phyloP scores from a whole-genome alignment of 2,329 filamentous ascomycete genomes.

The Paraphaeosphaeria sporulosa region DNA sequence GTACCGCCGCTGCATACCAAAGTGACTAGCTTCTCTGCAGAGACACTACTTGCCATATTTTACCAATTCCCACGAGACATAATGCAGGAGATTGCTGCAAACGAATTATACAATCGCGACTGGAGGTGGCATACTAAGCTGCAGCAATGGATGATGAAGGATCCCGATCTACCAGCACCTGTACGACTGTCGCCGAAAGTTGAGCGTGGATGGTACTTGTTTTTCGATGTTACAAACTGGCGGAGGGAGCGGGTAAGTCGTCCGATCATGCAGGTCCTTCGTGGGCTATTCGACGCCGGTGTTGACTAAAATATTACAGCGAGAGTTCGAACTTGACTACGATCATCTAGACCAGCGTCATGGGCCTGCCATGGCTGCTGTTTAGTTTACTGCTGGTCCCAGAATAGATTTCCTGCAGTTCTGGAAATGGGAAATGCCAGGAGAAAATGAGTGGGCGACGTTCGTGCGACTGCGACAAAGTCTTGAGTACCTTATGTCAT shows the following conservation, averaged over 20 bases:
- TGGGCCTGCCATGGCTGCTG: conserved; percentile 42
- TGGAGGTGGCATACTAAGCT: conserved; percentile 64
- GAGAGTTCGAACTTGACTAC: conserved; percentile 62
- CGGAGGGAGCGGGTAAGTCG: conserved; percentile 56
- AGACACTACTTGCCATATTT: conserved; percentile 75
- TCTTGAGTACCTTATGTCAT: background rate
- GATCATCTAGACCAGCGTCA: conserved; percentile 58
- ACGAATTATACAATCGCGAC: conserved; percentile 63
- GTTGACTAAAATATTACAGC: conserved; percentile 41
- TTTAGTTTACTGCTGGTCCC: conserved; percentile 19
- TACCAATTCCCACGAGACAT: conserved; percentile 72
- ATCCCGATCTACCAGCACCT: conserved; percentile 54
- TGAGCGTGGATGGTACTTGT: conserved; percentile 62
- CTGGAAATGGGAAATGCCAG: too few relatives aligned
- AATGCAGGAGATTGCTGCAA: conserved; percentile 70
- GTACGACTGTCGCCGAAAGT: conserved; percentile 55
- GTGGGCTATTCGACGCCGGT: background rate
- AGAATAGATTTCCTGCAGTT: too few relatives aligned
- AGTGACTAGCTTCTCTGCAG: conserved; percentile 66
- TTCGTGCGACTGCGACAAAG: background rate
- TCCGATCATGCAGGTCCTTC: background rate
- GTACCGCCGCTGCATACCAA: conserved; percentile 68
- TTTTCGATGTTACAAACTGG: conserved; percentile 63
- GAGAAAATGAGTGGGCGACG: background rate
- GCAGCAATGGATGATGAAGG: conserved; percentile 64